These are phyloP conservation scores for Wickerhamiella brachini DNA, from an alignment of 805 yeast genomes.

Conservation along the genomic window DNA sequence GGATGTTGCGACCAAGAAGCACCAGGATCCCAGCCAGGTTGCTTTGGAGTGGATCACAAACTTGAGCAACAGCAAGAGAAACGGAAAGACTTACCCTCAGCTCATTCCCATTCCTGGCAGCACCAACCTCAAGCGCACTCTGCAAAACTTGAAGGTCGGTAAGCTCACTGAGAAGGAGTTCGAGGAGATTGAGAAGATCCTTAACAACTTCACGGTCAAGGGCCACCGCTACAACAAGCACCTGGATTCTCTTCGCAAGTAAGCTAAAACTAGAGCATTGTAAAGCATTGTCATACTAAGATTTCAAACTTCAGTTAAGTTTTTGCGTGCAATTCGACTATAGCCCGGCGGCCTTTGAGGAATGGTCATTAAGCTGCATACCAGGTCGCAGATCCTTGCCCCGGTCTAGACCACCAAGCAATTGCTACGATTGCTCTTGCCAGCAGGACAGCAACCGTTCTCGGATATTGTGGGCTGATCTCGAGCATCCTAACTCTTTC, in stretches of 20 bases:
- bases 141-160: constrained; percentile 38
- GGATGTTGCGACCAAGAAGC: constrained; percentile 34
- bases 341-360: too few species aligned
- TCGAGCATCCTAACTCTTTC: too few species aligned
- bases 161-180: constrained; percentile 46
- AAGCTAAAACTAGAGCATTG: not conserved
- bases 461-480: too few species aligned
- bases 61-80: constrained; percentile 16
- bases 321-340: too few species aligned
- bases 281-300: too few species aligned
- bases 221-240: constrained; percentile 43
- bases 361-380: too few species aligned
- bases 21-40: constrained; percentile 47
- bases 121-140: constrained; percentile 42
- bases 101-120: constrained; percentile 76
- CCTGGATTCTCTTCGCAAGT: constrained; percentile 1
- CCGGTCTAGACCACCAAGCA: not conserved
- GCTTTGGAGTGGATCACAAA: constrained; percentile 55
- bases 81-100: constrained; percentile 30
- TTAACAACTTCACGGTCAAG: constrained; percentile 30
- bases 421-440: not conserved
- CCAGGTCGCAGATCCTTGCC: not conserved
- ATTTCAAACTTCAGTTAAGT: too few species aligned
- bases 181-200: constrained; percentile 34
- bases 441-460: too few species aligned